These are phyloP conservation scores for Ormosia semicastrata DNA, from an alignment of 306 rosid genomes.

Conservation along the genomic window DNA sequence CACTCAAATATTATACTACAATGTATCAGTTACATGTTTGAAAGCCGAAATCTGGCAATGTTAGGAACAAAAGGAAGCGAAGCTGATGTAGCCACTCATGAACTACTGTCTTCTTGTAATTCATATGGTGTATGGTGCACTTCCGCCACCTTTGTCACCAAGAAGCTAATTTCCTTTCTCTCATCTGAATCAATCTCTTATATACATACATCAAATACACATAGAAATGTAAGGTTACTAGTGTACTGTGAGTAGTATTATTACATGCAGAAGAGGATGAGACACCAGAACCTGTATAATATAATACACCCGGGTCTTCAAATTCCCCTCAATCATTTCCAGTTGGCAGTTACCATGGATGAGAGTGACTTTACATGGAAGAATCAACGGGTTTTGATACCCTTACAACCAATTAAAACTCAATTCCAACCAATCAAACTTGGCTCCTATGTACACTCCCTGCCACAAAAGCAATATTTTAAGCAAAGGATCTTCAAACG, in stretches of 20 bases:
- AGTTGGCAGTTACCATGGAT: constrained; percentile 9
- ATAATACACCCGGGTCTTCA: constrained; percentile 29
- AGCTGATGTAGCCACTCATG: neutral
- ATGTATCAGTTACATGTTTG: neutral
- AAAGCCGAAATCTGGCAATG: neutral
- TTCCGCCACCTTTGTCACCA: constrained; percentile 12
- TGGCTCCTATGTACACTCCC: constrained; percentile 51
- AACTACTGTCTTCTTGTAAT: constrained; percentile 14
- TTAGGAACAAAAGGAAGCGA: neutral
- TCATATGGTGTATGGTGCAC: constrained; percentile 21
- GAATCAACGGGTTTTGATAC: constrained; percentile 41
- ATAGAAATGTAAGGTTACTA: constrained; percentile 20
- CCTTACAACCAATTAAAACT: constrained; percentile 38
- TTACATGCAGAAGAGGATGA: constrained; percentile 25
- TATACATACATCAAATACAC: constrained; percentile 18
- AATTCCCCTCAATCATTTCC: constrained; percentile 13
- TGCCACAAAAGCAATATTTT: constrained; percentile 37
- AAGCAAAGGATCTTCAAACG: constrained; percentile 30
- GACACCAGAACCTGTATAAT: constrained; percentile 34
- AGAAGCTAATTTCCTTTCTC: neutral
- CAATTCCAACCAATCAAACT: constrained; percentile 43
- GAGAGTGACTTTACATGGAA: constrained; percentile 38
- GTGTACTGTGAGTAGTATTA: constrained; percentile 12
- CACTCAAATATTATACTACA: constrained; percentile 16
- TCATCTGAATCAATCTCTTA: constrained; percentile 28